phyloP scores from a whole-genome alignment of 2,329 filamentous ascomycete species.

The Blastomyces gilchristii region DNA sequence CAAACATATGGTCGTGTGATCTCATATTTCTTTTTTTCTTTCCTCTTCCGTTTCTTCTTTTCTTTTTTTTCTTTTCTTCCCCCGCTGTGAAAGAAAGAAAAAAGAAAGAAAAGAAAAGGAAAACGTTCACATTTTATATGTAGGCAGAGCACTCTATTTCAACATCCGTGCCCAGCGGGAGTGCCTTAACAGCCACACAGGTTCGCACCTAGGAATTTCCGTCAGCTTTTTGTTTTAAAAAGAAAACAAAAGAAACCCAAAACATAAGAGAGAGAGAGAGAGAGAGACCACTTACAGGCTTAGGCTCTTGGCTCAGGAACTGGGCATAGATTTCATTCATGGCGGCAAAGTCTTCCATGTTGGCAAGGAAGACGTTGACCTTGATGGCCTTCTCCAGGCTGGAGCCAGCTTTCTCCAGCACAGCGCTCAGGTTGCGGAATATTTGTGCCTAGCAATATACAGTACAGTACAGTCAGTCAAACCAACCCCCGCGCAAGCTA shows the following conservation, averaged over 20 bases:
- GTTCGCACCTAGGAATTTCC: constrained; percentile 47
- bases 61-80: neutral
- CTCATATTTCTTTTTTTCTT: neutral
- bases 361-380: constrained; percentile 55
- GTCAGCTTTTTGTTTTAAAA: neutral
- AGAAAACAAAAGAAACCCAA: neutral
- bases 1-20: constrained; percentile 2
- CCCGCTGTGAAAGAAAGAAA: neutral
- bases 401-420: constrained; percentile 52
- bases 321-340: constrained; percentile 83
- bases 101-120: neutral
- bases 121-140: constrained; percentile 33
- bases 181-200: constrained; percentile 80
- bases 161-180: constrained; percentile 76
- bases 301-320: constrained; percentile 28
- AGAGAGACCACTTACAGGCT: constrained; percentile 4
- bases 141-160: constrained; percentile 86
- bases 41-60: neutral
- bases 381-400: constrained; percentile 54
- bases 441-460: constrained; percentile 30
- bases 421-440: constrained; percentile 48
- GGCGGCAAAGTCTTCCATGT: constrained; percentile 57
- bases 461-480: neutral
- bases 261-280: neutral
- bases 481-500: no score